phyloP scores from a whole-genome alignment of 2,329 filamentous ascomycete genomes.

The Coniella lustricola region DNA sequence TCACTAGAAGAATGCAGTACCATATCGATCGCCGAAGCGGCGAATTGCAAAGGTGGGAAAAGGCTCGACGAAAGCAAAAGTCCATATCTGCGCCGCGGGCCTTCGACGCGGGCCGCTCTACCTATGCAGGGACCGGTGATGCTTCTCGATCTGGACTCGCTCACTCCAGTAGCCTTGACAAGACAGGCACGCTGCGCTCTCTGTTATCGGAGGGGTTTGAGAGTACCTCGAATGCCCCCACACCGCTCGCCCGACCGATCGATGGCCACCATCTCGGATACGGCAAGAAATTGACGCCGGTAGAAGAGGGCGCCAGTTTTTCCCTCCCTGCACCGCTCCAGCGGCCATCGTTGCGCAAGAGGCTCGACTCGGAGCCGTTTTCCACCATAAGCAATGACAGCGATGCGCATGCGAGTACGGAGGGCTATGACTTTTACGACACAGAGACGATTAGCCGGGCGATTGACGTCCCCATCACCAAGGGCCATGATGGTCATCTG shows the following conservation, averaged over 20 bases:
- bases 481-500: constrained; percentile 31
- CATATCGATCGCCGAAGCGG: constrained; percentile 46
- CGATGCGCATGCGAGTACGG: constrained; percentile 43
- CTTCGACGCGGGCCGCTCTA: constrained; percentile 1
- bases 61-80: constrained; percentile 9
- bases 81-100: neutral
- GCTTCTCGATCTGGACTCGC: constrained; percentile 12
- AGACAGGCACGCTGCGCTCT: constrained; percentile 31
- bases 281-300: constrained; percentile 37
- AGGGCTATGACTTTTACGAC: constrained; percentile 62
- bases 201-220: constrained; percentile 50
- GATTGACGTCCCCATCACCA: constrained; percentile 44
- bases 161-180: constrained; percentile 29
- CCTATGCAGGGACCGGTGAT: neutral
- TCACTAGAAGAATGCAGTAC: constrained; percentile 48
- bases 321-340: constrained; percentile 37
- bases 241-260: constrained; percentile 49
- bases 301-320: constrained; percentile 44
- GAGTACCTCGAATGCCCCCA: constrained; percentile 56
- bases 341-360: constrained; percentile 28
- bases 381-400: constrained; percentile 46
- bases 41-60: constrained; percentile 23
- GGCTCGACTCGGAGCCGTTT: constrained; percentile 43
- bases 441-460: constrained; percentile 45
- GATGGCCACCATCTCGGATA: constrained; percentile 28